Evolutionary conservation across 73 alveolate genomes (phyloP).

Genomic region (Tetrahymena thermophila): DNA sequence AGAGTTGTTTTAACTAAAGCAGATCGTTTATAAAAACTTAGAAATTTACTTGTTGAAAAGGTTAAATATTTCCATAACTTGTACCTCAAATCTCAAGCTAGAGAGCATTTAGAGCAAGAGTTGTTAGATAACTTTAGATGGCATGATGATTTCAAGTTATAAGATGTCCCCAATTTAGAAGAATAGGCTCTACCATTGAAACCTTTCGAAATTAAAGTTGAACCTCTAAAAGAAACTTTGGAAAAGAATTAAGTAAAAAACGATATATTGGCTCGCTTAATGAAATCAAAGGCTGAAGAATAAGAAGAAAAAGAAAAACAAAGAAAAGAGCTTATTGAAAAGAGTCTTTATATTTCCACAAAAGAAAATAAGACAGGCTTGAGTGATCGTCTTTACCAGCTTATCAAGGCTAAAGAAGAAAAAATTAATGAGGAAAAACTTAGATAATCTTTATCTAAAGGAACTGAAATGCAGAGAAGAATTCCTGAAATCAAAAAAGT

Average conservation of each 20-base stretch:
- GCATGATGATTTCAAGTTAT: not conserved
- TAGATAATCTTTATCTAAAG: not conserved
- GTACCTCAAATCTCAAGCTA: not conserved
- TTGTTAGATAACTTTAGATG: not conserved
- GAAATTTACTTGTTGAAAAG: not conserved
- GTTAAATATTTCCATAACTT: not conserved
- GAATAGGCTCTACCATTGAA: not conserved
- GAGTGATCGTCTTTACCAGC: not conserved
- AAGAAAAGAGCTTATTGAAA: not conserved
- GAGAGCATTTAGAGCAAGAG: not conserved
- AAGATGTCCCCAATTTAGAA: not conserved
- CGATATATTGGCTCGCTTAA: not conserved
- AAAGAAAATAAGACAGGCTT: not conserved
- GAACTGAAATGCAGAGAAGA: not conserved
- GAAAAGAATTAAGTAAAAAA: not conserved
- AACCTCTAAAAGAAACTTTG: not conserved
- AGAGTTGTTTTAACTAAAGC: not conserved
- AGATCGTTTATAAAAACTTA: not conserved
- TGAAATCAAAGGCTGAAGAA: not conserved
- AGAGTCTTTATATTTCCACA: not conserved
- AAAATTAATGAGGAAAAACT: not conserved
- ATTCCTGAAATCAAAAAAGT: not conserved
- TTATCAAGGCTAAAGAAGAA: not conserved
- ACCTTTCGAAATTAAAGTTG: not conserved
- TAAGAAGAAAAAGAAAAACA: not conserved